Conservation (phyloP, 1,139 yeast species). For the Diutina mesorugosa region DNA sequence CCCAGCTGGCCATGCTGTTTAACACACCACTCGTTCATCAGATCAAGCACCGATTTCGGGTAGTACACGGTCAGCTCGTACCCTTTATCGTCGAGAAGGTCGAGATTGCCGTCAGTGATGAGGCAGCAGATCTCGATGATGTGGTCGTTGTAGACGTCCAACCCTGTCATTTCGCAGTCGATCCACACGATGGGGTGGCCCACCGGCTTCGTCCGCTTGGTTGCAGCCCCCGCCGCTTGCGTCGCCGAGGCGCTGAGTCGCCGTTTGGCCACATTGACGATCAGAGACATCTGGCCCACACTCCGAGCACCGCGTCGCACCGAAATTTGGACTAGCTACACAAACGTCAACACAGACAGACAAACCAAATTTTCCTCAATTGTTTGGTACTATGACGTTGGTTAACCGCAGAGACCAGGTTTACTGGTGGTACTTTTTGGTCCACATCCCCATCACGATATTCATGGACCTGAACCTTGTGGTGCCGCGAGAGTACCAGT, state of each 20-base stretch:
- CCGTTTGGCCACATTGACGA: background rate
- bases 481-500: constrained; percentile 40
- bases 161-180: constrained; percentile 85
- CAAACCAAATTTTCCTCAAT: background rate
- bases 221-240: background rate
- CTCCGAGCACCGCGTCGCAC: background rate
- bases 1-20: constrained; percentile 74
- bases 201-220: background rate
- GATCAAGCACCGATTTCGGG: constrained; percentile 48
- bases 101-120: constrained; percentile 71
- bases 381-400: background rate
- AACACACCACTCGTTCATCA: constrained; percentile 81
- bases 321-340: background rate
- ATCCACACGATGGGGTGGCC: constrained; percentile 60
- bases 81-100: constrained; percentile 52
- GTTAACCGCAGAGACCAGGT: constrained; percentile 8
- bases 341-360: too few relatives aligned
- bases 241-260: background rate
- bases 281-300: background rate
- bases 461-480: constrained; percentile 64
- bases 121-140: constrained; percentile 90
- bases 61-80: constrained; percentile 75
- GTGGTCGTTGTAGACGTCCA: constrained; percentile 55
- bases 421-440: constrained; percentile 19
- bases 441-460: constrained; percentile 68